phyloP scores from a whole-genome alignment of 129 eudicot species.

The Daucus carota region DNA sequence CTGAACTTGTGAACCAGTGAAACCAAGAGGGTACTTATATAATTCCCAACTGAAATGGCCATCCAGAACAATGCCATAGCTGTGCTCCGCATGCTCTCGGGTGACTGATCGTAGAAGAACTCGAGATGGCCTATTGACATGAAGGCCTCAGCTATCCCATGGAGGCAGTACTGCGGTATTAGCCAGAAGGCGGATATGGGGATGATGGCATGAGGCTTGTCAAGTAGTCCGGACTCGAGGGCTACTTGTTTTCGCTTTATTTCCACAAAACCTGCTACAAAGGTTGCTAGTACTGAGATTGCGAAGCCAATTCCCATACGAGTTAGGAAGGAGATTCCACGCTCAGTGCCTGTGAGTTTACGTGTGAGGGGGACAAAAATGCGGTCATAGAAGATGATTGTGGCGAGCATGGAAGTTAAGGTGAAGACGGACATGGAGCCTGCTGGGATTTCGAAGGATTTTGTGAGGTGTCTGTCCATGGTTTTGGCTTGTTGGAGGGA shows the following conservation, averaged over 20 bases:
- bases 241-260: constrained; percentile 56
- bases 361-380: constrained; percentile 57
- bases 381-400: constrained; percentile 67
- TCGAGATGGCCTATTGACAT: constrained; percentile 89
- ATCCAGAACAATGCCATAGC: constrained; percentile 80
- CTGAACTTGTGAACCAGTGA: constrained; percentile 54
- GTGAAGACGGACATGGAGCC: constrained; percentile 85
- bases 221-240: constrained; percentile 30
- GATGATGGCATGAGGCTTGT: constrained; percentile 33
- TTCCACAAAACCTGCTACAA: constrained; percentile 75
- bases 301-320: constrained; percentile 77
- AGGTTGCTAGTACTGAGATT: constrained; percentile 63
- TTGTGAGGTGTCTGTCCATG: constrained; percentile 72
- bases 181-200: constrained; percentile 76
- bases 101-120: constrained; percentile 89
- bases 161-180: constrained; percentile 67
- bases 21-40: constrained; percentile 65
- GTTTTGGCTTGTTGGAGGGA: constrained; percentile 85
- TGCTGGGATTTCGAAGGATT: constrained; percentile 66
- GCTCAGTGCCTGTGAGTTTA: constrained; percentile 60
- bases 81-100: constrained; percentile 94
- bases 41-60: constrained; percentile 72
- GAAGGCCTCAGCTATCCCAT: constrained; percentile 84
- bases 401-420: constrained; percentile 53
- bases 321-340: constrained; percentile 74